Percentiles rank a stretch among this genome's conserved stretches.
Evolutionary conservation across 371 early-diverging fungal genomes (phyloP).

Genomic region (Apophysomyces variabilis): DNA sequence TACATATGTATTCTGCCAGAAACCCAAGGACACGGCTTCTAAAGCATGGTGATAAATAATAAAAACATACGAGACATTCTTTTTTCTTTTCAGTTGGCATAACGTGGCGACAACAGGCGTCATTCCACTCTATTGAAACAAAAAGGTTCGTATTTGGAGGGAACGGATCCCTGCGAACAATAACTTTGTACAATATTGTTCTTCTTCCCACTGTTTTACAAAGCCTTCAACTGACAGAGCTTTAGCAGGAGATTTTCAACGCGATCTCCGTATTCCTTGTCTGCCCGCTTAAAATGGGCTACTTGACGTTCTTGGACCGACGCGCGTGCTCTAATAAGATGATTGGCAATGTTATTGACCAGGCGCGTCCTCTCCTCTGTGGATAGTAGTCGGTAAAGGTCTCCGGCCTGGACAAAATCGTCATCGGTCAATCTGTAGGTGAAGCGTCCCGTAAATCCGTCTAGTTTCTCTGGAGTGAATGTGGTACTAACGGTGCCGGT

Average conservation of each 20-base stretch:
- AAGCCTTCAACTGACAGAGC: background rate
- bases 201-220: too few species aligned
- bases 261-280: conserved; percentile 74
- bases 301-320: conserved; percentile 79
- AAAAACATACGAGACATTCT: too few species aligned
- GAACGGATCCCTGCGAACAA: too few species aligned
- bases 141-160: too few species aligned
- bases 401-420: conserved; percentile 78
- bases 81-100: too few species aligned
- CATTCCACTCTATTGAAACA: too few species aligned
- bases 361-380: conserved; percentile 70
- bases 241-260: conserved; percentile 56
- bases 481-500: conserved; percentile 53
- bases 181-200: too few species aligned
- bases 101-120: too few species aligned
- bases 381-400: conserved; percentile 70
- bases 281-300: conserved; percentile 75
- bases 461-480: conserved; percentile 43
- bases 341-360: conserved; percentile 73
- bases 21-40: too few species aligned
- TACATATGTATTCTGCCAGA: too few species aligned
- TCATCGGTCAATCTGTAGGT: conserved; percentile 61
- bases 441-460: conserved; percentile 66
- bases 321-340: conserved; percentile 71
- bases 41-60: too few species aligned